A percentile compares a stretch with the other conserved stretches of the same genome.
phyloP scores from a whole-genome alignment of 768 basidiomycete species.

The Gymnopilus junonius region DNA sequence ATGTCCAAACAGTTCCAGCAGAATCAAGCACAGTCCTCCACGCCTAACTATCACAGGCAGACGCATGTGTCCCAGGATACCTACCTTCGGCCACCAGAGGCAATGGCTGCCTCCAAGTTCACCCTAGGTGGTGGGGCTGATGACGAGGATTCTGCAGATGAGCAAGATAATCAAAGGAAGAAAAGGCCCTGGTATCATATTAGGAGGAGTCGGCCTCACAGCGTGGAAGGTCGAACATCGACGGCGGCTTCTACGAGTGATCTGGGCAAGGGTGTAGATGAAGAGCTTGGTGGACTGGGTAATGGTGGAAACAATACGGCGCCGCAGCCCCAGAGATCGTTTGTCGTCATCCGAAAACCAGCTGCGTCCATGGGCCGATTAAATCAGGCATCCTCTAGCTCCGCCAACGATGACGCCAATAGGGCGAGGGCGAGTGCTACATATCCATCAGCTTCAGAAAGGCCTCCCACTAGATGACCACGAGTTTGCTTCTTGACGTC shows the following conservation, averaged over 20 bases:
- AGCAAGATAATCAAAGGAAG: slow-evolving; percentile 48
- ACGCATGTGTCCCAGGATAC: slow-evolving; percentile 31
- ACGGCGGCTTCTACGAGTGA: slow-evolving; percentile 22
- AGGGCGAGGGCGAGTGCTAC: slow-evolving; percentile 7
- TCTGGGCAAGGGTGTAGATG: slow-evolving; percentile 29
- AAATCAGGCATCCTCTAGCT: slow-evolving; percentile 28
- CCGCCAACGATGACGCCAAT: slow-evolving; percentile 9
- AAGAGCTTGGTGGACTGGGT: slow-evolving; percentile 38
- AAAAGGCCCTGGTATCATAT: slow-evolving; percentile 77
- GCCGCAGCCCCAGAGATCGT: slow-evolving; percentile 53
- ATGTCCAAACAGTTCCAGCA: slow-evolving; percentile 20
- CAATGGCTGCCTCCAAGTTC: slow-evolving; percentile 20
- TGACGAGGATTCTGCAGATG: slow-evolving; percentile 46
- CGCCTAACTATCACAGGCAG: slow-evolving; percentile 9
- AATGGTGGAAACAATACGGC: slow-evolving; percentile 23
- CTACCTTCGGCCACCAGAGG: slow-evolving; percentile 24
- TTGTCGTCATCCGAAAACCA: slow-evolving; percentile 73
- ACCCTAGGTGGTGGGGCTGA: slow-evolving; percentile 29
- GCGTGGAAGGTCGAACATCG: slow-evolving; percentile 52
- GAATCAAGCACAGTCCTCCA: slow-evolving; percentile 15
- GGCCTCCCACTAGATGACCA: slow-evolving; percentile 35
- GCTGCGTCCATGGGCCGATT: slow-evolving; percentile 41
- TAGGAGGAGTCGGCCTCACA: slow-evolving; percentile 61
- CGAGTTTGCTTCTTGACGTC: neutral
- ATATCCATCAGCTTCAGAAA: slow-evolving; percentile 25